Evolutionary conservation across 768 basidiomycete species (phyloP).

Genomic region (Lyophyllum semitale): DNA sequence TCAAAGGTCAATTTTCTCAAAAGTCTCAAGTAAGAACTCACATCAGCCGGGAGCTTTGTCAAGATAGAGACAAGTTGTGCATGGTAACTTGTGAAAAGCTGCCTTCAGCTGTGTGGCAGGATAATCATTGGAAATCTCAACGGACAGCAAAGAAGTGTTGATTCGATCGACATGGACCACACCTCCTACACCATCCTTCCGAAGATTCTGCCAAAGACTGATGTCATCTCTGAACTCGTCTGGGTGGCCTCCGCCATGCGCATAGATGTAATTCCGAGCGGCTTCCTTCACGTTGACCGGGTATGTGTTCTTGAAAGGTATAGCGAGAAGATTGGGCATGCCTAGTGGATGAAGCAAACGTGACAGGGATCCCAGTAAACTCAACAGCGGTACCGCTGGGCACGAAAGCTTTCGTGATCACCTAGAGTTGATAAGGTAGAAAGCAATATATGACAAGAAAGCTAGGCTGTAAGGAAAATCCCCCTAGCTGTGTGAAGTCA

Average conservation of each 20-base stretch:
- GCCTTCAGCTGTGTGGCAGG: constrained; percentile 7
- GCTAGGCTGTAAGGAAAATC: neutral
- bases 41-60: constrained; percentile 84
- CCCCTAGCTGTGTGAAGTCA: neutral
- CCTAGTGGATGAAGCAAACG: neutral
- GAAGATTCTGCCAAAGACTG: constrained; percentile 63
- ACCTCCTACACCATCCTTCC: constrained; percentile 55
- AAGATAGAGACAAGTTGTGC: constrained; percentile 84
- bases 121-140: constrained; percentile 15
- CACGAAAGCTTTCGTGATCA: neutral
- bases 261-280: constrained; percentile 66
- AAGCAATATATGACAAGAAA: neutral
- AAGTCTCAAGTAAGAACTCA: constrained; percentile 26
- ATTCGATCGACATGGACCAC: constrained; percentile 58
- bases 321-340: constrained; percentile 78
- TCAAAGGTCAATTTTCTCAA: neutral
- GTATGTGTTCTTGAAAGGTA: constrained; percentile 77
- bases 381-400: neutral
- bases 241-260: constrained; percentile 73
- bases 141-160: constrained; percentile 59
- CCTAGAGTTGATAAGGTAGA: neutral
- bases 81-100: constrained; percentile 67
- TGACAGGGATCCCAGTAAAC: no score
- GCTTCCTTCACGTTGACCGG: constrained; percentile 53
- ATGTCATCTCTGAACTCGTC: constrained; percentile 85